phyloP scores from a whole-genome alignment of 345 rosid genomes.

The Acer campestre region DNA sequence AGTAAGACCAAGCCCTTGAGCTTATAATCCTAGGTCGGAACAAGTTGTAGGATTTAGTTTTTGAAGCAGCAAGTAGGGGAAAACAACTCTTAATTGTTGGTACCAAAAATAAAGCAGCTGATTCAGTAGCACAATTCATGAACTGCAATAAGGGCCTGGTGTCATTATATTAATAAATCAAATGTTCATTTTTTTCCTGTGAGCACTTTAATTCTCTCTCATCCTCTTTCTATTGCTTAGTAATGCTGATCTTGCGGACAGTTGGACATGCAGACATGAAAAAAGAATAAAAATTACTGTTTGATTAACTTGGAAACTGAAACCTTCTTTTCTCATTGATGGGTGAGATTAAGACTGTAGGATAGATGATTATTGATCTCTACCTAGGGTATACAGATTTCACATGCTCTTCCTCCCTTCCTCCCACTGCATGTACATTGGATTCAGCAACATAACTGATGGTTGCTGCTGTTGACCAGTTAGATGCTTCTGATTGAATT shows the following conservation, averaged over 20 bases:
- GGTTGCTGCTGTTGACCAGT: neutral
- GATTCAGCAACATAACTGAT: neutral
- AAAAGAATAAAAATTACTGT: neutral
- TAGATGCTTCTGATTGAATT: neutral
- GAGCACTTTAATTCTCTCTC: neutral
- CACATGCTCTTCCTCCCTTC: neutral
- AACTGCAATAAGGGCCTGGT: neutral
- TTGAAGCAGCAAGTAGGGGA: neutral
- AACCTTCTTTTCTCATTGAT: slow-evolving; percentile 2
- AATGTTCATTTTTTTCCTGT: neutral
- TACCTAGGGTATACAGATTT: neutral
- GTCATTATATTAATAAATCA: neutral
- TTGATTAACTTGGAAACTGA: neutral
- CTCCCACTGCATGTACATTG: neutral
- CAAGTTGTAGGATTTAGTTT: slow-evolving; percentile 13
- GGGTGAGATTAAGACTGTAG: neutral
- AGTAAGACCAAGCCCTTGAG: slow-evolving; percentile 14
- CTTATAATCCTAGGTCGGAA: slow-evolving; percentile 10
- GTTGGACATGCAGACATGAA: neutral
- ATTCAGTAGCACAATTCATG: neutral
- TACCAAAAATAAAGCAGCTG: neutral
- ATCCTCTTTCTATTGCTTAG: neutral
- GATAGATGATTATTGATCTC: neutral
- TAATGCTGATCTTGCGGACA: neutral
- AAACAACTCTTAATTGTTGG: neutral